Conservation (phyloP, 1,284 basidiomycete species). For the Pseudozyma hubeiensis region DNA sequence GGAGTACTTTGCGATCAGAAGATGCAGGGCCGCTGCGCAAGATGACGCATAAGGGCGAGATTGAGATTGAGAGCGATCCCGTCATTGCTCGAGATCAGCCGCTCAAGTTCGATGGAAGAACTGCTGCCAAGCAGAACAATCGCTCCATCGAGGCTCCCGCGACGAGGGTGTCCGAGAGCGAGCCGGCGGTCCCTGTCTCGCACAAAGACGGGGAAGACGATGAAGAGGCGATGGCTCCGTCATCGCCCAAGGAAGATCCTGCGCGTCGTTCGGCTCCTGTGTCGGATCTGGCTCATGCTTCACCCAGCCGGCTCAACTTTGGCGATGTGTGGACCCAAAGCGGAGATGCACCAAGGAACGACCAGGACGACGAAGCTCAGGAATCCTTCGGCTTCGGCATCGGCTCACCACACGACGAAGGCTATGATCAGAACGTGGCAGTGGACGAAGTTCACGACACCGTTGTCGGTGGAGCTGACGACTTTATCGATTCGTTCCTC, state of each 20-base stretch:
- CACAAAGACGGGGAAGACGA: conserved; percentile 2
- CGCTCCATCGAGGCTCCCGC: conserved; percentile 4
- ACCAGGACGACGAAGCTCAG: conserved; percentile 8
- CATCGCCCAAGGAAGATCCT: not conserved
- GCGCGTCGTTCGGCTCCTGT: conserved; percentile 33
- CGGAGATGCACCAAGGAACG: conserved; percentile 5
- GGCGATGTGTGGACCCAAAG: conserved; percentile 29
- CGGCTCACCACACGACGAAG: conserved; percentile 17
- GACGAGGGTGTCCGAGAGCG: conserved; percentile 30
- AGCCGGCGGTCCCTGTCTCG: conserved; percentile 10
- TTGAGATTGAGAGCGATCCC: conserved; percentile 64
- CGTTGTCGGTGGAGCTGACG: conserved; percentile 36
- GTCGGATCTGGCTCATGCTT: conserved; percentile 6
- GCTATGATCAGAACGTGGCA: conserved; percentile 5
- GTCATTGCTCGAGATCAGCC: conserved; percentile 24
- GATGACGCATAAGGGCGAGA: conserved; percentile 69
- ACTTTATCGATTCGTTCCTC: conserved; percentile 63
- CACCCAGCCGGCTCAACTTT: conserved; percentile 31
- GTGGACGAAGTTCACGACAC: conserved; percentile 1
- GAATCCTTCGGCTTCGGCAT: conserved; percentile 35
- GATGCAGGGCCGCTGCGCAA: conserved; percentile 60
- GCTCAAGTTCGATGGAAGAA: conserved; percentile 19
- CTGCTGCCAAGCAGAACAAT: not conserved
- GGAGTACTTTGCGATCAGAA: conserved; percentile 57
- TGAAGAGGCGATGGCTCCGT: not conserved